Percentiles rank a stretch among this genome's conserved stretches.
These are phyloP conservation scores for Kurtzmaniella cleridarum DNA, from an alignment of 805 yeast genomes.

Conservation along the genomic window DNA sequence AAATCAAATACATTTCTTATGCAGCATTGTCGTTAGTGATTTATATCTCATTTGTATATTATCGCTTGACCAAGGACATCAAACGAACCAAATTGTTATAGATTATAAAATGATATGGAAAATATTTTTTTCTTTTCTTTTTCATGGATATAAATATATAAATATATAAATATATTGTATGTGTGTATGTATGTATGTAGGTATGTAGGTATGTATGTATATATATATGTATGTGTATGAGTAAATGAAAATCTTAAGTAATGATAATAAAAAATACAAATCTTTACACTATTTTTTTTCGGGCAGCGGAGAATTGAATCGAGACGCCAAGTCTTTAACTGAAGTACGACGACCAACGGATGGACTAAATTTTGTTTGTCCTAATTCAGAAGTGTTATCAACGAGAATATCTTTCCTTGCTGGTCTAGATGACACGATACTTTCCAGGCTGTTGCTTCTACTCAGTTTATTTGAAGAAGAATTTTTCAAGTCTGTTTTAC, in stretches of 20 bases:
- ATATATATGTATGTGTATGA: too few species aligned
- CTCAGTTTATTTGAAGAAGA: slow-evolving; percentile 36
- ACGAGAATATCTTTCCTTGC: slow-evolving; percentile 22
- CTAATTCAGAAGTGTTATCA: slow-evolving; percentile 15
- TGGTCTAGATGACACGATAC: slow-evolving; percentile 20
- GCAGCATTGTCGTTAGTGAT: too few species aligned
- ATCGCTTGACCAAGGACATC: slow-evolving; percentile 53
- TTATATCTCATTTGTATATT: too few species aligned
- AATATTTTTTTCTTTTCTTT: too few species aligned
- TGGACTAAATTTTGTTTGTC: slow-evolving; percentile 24
- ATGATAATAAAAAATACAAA: too few species aligned
- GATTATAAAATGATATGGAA: too few species aligned
- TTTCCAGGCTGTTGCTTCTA: slow-evolving; percentile 5
- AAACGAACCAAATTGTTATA: slow-evolving; percentile 56
- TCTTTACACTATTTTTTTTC: neutral
- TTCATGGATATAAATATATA: too few species aligned
- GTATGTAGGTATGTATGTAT: too few species aligned
- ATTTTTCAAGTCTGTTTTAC: slow-evolving; percentile 26
- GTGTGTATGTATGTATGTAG: too few species aligned
- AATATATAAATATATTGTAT: too few species aligned
- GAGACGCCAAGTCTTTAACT: slow-evolving; percentile 27
- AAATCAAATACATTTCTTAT: slow-evolving; percentile 29
- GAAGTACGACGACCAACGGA: slow-evolving; percentile 25
- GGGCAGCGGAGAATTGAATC: slow-evolving; percentile 18
- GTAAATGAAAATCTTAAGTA: too few species aligned